phyloP scores from a whole-genome alignment of 371 early-diverging fungal genomes.

The Actinomortierella ambigua region DNA sequence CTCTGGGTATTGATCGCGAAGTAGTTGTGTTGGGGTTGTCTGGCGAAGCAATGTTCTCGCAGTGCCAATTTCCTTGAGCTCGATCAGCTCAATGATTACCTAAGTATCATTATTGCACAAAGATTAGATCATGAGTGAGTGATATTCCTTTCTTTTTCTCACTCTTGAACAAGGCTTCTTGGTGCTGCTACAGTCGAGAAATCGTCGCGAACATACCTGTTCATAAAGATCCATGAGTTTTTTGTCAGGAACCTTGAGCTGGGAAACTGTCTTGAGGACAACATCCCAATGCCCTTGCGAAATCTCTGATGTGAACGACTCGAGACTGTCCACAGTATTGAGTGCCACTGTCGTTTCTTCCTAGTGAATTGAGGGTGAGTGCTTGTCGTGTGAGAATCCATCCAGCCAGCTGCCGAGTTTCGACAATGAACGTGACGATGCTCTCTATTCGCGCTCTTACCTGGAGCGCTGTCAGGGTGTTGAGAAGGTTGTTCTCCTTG shows the following conservation, averaged over 20 bases:
- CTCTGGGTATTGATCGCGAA: conserved; percentile 76
- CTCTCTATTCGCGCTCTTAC: conserved; percentile 45
- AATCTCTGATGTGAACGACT: conserved; percentile 73
- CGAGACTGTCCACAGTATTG: conserved; percentile 83
- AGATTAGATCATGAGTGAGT: too few species aligned
- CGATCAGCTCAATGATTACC: conserved; percentile 86
- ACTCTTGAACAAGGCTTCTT: too few species aligned
- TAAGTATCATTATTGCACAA: conserved; percentile 36
- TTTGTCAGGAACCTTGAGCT: conserved; percentile 67
- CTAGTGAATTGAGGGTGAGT: conserved; percentile 36
- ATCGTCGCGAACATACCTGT: conserved; percentile 62
- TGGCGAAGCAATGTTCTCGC: conserved; percentile 87
- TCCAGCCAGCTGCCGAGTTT: not conserved
- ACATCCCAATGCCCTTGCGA: conserved; percentile 85
- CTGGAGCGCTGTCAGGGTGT: conserved; percentile 73
- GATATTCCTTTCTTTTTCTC: too few species aligned
- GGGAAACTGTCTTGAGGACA: conserved; percentile 75
- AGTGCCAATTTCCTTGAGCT: conserved; percentile 80
- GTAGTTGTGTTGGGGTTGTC: conserved; percentile 82
- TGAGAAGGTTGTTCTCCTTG: conserved; percentile 84
- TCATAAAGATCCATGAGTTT: conserved; percentile 88
- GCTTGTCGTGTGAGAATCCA: not conserved
- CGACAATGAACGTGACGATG: too few species aligned
- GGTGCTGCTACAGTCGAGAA: too few species aligned
- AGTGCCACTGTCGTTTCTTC: conserved; percentile 79